Evolutionary conservation across 805 yeast genomes (phyloP).

Genomic region (Nakazawaea populi): DNA sequence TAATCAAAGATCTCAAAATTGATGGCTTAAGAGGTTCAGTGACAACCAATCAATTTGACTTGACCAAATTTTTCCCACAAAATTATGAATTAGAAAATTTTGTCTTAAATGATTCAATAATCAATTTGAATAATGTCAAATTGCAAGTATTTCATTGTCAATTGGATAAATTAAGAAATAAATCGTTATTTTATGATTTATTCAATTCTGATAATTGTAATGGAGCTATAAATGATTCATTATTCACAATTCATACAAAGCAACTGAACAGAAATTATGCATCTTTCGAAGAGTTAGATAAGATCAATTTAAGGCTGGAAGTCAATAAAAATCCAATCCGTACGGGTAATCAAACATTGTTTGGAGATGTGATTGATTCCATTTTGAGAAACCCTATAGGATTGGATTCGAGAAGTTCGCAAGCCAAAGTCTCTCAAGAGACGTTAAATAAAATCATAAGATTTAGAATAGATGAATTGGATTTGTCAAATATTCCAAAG

Average conservation of each 20-base stretch:
- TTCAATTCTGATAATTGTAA: slow-evolving; percentile 65
- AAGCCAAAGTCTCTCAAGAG: slow-evolving; percentile 11
- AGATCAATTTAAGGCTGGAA: slow-evolving; percentile 20
- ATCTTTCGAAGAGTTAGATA: slow-evolving; percentile 31
- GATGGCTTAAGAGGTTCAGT: slow-evolving; percentile 40
- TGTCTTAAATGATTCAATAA: slow-evolving; percentile 45
- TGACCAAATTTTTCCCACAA: slow-evolving; percentile 13
- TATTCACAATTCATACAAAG: slow-evolving; percentile 72
- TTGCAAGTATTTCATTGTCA: slow-evolving; percentile 62
- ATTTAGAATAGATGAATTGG: slow-evolving; percentile 32
- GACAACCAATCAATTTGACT: slow-evolving; percentile 13
- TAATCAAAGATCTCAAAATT: slow-evolving; percentile 42
- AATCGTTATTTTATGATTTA: slow-evolving; percentile 57
- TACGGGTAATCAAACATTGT: not conserved
- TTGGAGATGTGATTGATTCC: not conserved
- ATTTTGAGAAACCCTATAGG: not conserved
- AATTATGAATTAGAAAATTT: slow-evolving; percentile 34
- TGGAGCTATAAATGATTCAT: slow-evolving; percentile 69
- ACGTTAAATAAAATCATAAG: slow-evolving; percentile 49
- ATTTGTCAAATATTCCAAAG: slow-evolving; percentile 22
- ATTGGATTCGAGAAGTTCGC: not conserved
- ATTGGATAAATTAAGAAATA: slow-evolving; percentile 51
- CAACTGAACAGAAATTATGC: slow-evolving; percentile 40
- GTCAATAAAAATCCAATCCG: not conserved
- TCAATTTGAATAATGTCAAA: slow-evolving; percentile 34